phyloP scores from a whole-genome alignment of 148 eudicot genomes.

The Cornus controversa region DNA sequence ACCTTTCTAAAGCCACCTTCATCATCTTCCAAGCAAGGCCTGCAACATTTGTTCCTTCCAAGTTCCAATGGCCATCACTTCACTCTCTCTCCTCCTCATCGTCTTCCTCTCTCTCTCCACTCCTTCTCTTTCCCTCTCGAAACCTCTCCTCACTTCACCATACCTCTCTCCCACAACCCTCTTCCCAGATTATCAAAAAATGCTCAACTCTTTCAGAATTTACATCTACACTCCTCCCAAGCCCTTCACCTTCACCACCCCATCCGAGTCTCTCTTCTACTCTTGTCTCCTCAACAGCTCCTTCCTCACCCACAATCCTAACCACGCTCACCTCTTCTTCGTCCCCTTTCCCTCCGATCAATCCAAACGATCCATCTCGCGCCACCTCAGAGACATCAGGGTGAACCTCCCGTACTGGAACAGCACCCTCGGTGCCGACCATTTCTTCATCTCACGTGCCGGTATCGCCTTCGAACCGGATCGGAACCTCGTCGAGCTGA shows the following conservation, averaged over 20 bases:
- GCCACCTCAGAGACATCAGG: slow-evolving; percentile 38
- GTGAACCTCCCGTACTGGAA: slow-evolving; percentile 65
- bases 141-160: slow-evolving; percentile 14
- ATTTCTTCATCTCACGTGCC: slow-evolving; percentile 61
- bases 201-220: slow-evolving; percentile 59
- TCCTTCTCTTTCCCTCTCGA: slow-evolving; percentile 13
- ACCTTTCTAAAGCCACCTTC: neutral
- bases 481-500: slow-evolving; percentile 70
- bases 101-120: slow-evolving; percentile 12
- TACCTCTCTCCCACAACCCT: slow-evolving; percentile 57
- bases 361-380: slow-evolving; percentile 53
- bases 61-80: slow-evolving; percentile 25
- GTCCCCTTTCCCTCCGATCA: slow-evolving; percentile 46
- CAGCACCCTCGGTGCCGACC: slow-evolving; percentile 83
- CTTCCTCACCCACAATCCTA: slow-evolving; percentile 56
- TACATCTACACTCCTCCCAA: slow-evolving; percentile 46
- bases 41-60: neutral
- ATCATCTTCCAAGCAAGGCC: neutral
- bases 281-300: slow-evolving; percentile 43
- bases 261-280: slow-evolving; percentile 50
- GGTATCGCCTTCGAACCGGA: slow-evolving; percentile 45
- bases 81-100: slow-evolving; percentile 18
- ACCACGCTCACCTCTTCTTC: slow-evolving; percentile 71
- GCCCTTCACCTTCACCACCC: slow-evolving; percentile 27
- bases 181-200: slow-evolving; percentile 48